phyloP scores from a whole-genome alignment of 1,139 yeast genomes.

The Suhomyces wounanorum region DNA sequence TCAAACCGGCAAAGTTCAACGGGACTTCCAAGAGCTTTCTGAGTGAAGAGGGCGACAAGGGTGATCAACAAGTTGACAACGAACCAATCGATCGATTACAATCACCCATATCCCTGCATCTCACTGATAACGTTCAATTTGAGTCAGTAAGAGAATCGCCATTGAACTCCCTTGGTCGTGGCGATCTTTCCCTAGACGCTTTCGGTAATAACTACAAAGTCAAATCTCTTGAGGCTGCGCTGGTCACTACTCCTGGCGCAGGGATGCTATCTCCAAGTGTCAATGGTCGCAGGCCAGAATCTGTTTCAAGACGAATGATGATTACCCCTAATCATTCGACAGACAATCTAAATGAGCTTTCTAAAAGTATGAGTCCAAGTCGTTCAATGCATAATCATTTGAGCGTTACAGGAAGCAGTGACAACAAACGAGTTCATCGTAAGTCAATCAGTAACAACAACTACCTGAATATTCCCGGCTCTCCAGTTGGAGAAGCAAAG shows the following conservation, averaged over 20 bases:
- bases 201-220: constrained; percentile 31
- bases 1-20: constrained; percentile 20
- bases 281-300: constrained; percentile 12
- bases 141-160: constrained; percentile 60
- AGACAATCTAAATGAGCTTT: constrained; percentile 21
- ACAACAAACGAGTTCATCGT: constrained; percentile 24
- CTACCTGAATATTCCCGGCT: not conserved
- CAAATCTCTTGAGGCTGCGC: constrained; percentile 13
- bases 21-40: constrained; percentile 12
- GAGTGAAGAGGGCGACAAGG: constrained; percentile 11
- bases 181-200: constrained; percentile 64
- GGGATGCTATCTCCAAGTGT: constrained; percentile 4
- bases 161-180: constrained; percentile 68
- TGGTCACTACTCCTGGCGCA: constrained; percentile 12
- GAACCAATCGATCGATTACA: constrained; percentile 6
- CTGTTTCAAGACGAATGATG: constrained; percentile 13
- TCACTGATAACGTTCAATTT: constrained; percentile 46
- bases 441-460: constrained; percentile 20
- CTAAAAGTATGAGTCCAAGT: constrained; percentile 24
- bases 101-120: constrained; percentile 8
- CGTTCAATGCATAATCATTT: constrained; percentile 22
- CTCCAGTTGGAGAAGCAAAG: constrained; percentile 14
- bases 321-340: constrained; percentile 24
- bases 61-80: not conserved
- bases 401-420: constrained; percentile 19